Percentiles rank a stretch among this genome's conserved stretches.
phyloP scores from a whole-genome alignment of 176 grass and related monocot genomes.

The sorghum (Sorghum bicolor) region Sorghum_bicolor_NCBIv3 NC_012873.2:34034501-34035000 shows the following conservation, averaged over 20 bases:
- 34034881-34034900: not conserved
- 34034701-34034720: constrained; percentile 24
- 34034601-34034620: constrained; percentile 19
- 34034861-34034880: not conserved
- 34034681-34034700: constrained; percentile 27
- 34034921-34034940: not conserved
- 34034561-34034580: not conserved
- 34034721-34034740: not conserved
- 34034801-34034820: not conserved
- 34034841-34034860: constrained; percentile 17
- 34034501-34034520: not conserved
- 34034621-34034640: constrained; percentile 41
- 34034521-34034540: not conserved
- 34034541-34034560: constrained; percentile 19
- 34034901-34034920: not conserved
- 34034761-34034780: not conserved
- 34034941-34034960: constrained; percentile 26
- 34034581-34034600: constrained; percentile 36
- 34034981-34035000: constrained; percentile 38
- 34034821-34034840: not conserved
- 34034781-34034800: not conserved
- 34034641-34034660: constrained; percentile 23
- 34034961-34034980: constrained; percentile 21
- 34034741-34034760: too few species aligned
- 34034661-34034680: constrained; percentile 32